Percentiles rank a stretch among this genome's conserved stretches.
phyloP scores from a whole-genome alignment of 2,329 filamentous ascomycete species.

The Chaetothyriales sp. region DNA sequence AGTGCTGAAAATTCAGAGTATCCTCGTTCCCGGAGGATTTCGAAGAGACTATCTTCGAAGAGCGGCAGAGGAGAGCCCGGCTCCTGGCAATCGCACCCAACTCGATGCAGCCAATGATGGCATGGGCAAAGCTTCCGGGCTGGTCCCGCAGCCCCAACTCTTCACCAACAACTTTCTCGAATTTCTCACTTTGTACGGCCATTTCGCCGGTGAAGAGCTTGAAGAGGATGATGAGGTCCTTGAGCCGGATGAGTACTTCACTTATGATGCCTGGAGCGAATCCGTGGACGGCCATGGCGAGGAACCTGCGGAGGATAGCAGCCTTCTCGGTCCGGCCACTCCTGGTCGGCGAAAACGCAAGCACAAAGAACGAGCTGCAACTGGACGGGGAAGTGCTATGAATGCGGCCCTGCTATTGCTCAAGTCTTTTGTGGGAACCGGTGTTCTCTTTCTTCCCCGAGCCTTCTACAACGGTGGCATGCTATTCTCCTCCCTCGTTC shows the following conservation, averaged over 20 bases:
- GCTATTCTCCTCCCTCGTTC: slow-evolving; percentile 84
- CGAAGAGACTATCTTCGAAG: slow-evolving; percentile 77
- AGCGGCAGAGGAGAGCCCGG: slow-evolving; percentile 53
- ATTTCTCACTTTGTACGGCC: slow-evolving; percentile 86
- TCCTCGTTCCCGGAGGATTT: slow-evolving; percentile 89
- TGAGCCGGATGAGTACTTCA: slow-evolving; percentile 80
- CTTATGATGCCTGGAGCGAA: slow-evolving; percentile 56
- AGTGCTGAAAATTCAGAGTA: slow-evolving; percentile 71
- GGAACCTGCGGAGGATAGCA: slow-evolving; percentile 77
- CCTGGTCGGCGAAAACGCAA: slow-evolving; percentile 60
- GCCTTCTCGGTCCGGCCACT: slow-evolving; percentile 56
- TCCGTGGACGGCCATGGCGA: slow-evolving; percentile 39
- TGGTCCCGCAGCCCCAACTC: slow-evolving; percentile 41
- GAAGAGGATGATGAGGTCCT: slow-evolving; percentile 92
- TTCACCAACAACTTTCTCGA: slow-evolving; percentile 91
- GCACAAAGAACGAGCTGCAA: slow-evolving; percentile 59
- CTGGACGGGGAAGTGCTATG: slow-evolving; percentile 62
- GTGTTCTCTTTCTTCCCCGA: slow-evolving; percentile 80
- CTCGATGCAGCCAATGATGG: slow-evolving; percentile 22
- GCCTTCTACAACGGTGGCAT: slow-evolving; percentile 95
- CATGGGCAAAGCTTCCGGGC: slow-evolving; percentile 23
- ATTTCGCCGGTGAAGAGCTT: slow-evolving; percentile 92
- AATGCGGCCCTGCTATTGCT: slow-evolving; percentile 74
- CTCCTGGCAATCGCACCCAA: slow-evolving; percentile 28
- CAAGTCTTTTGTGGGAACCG: slow-evolving; percentile 96